Evolutionary conservation across 1,139 yeast genomes (phyloP).

Genomic region (Blastobotrys aristatus): DNA sequence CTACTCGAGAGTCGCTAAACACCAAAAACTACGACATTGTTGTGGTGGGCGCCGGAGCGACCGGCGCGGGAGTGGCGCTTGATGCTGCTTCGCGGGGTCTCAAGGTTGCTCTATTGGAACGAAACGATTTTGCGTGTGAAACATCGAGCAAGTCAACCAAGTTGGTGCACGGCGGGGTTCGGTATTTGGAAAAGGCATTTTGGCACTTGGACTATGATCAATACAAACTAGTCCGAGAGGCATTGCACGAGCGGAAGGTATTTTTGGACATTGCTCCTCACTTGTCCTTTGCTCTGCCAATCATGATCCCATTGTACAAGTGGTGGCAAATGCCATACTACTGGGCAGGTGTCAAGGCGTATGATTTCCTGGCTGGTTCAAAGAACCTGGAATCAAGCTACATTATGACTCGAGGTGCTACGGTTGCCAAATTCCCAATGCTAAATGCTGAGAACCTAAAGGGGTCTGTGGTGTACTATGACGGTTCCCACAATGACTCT

Average conservation of each 20-base stretch:
- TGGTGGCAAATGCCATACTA: slow-evolving; percentile 97
- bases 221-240: slow-evolving; percentile 88
- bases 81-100: slow-evolving; percentile 91
- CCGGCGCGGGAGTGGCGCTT: slow-evolving; percentile 89
- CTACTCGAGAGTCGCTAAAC: slow-evolving; percentile 22
- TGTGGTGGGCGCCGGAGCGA: slow-evolving; percentile 93
- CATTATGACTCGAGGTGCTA: slow-evolving; percentile 60
- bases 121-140: slow-evolving; percentile 84
- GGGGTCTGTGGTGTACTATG: slow-evolving; percentile 91
- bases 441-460: slow-evolving; percentile 73
- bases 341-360: slow-evolving; percentile 86
- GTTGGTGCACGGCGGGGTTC: slow-evolving; percentile 96
- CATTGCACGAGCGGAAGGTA: slow-evolving; percentile 85
- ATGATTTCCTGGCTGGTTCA: slow-evolving; percentile 88
- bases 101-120: slow-evolving; percentile 81
- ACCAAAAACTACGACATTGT: slow-evolving; percentile 60
- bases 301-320: slow-evolving; percentile 89
- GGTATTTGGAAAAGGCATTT: slow-evolving; percentile 92
- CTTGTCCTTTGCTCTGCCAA: slow-evolving; percentile 78
- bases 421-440: slow-evolving; percentile 82
- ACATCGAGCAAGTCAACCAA: slow-evolving; percentile 95
- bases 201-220: slow-evolving; percentile 83
- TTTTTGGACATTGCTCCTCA: slow-evolving; percentile 93
- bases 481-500: slow-evolving; percentile 90
- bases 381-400: slow-evolving; percentile 81